phyloP scores from a whole-genome alignment of 2,329 filamentous ascomycete species.

The Aureobasidium sp. region DNA sequence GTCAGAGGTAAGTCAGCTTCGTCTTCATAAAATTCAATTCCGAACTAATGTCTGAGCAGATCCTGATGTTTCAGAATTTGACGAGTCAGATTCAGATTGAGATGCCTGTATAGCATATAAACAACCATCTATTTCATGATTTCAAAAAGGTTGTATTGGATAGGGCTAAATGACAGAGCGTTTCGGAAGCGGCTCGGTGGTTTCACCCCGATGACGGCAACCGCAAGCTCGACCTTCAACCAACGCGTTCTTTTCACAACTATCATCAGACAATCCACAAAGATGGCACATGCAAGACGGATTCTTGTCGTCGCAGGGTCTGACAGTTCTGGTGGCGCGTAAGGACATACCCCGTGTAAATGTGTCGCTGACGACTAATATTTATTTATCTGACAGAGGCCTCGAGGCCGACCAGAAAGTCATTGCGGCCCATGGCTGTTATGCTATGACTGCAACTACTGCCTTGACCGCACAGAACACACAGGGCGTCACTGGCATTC shows the following conservation, averaged over 20 bases:
- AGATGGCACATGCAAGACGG: constrained; percentile 34
- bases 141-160: background rate
- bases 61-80: constrained; percentile 39
- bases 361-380: constrained; percentile 17
- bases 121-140: background rate
- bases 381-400: constrained; percentile 51
- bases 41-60: constrained; percentile 26
- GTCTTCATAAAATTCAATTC: background rate
- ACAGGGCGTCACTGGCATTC: constrained; percentile 71
- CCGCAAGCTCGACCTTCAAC: constrained; percentile 3
- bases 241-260: constrained; percentile 9
- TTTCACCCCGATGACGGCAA: background rate
- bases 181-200: constrained; percentile 1
- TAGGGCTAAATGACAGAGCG: constrained; percentile 1
- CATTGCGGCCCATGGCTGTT: constrained; percentile 83
- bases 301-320: constrained; percentile 82
- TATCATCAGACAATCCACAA: constrained; percentile 11
- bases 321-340: constrained; percentile 87
- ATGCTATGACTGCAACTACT: constrained; percentile 93
- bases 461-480: constrained; percentile 97
- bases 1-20: constrained; percentile 32
- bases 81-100: constrained; percentile 39
- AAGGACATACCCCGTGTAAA: constrained; percentile 29
- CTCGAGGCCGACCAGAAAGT: constrained; percentile 96
- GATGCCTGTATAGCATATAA: background rate